Conservation (phyloP, 1,139 yeast genomes). For the Kodamaea plutei region DNA sequence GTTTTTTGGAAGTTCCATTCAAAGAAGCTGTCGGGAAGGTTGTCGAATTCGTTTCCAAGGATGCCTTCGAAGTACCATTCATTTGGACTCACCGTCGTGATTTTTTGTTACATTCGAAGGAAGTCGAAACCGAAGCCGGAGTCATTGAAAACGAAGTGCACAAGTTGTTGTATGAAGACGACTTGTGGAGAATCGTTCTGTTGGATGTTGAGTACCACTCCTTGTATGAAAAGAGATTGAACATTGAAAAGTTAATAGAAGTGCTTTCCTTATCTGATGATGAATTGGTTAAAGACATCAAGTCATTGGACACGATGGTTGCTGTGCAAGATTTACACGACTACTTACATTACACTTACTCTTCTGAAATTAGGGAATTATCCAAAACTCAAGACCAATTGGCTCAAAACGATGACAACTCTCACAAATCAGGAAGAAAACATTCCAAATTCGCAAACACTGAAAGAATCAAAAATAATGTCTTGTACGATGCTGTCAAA, state of each 20-base stretch:
- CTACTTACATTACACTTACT: conserved; percentile 75
- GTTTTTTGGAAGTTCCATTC: conserved; percentile 55
- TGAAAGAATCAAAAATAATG: conserved; percentile 71
- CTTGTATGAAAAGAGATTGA: conserved; percentile 67
- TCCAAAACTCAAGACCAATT: conserved; percentile 18
- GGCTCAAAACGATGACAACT: conserved; percentile 17
- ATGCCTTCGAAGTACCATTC: conserved; percentile 88
- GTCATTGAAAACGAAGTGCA: conserved; percentile 39
- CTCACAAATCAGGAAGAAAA: conserved; percentile 38
- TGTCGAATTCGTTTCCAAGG: conserved; percentile 73
- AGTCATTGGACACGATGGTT: conserved; percentile 60
- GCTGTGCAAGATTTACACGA: conserved; percentile 88
- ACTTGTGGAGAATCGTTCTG: conserved; percentile 85
- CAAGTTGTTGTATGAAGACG: conserved; percentile 69
- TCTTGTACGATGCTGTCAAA: conserved; percentile 62
- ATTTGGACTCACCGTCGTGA: conserved; percentile 96
- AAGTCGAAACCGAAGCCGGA: conserved; percentile 46
- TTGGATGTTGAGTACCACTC: conserved; percentile 89
- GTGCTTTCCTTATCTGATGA: conserved; percentile 44
- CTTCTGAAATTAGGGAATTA: conserved; percentile 59
- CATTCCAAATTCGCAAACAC: conserved; percentile 70
- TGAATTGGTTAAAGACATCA: conserved; percentile 53
- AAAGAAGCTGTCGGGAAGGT: conserved; percentile 69
- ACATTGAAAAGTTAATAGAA: conserved; percentile 55
- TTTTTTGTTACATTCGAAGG: conserved; percentile 63